Evolutionary conservation across 2,329 filamentous ascomycete species (phyloP).

Genomic region (Akanthomyces dipterigenus): DNA sequence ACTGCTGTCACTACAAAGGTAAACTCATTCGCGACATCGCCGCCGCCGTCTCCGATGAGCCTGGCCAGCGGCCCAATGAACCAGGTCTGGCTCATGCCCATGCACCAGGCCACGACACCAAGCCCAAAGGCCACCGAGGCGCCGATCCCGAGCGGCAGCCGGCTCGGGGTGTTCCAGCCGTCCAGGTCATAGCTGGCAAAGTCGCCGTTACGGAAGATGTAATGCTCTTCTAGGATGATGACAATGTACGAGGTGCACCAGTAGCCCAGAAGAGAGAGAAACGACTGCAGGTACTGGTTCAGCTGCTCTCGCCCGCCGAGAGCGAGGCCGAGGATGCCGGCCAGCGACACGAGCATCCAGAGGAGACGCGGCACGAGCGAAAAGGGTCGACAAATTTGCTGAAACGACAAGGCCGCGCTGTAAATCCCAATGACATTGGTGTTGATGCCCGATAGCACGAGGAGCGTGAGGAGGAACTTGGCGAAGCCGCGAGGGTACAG

Average conservation of each 20-base stretch:
- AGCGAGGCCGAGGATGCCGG: conserved; percentile 34
- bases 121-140: conserved; percentile 35
- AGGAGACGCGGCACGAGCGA: conserved; percentile 33
- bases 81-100: conserved; percentile 51
- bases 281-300: conserved; percentile 36
- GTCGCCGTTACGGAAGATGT: conserved; percentile 34
- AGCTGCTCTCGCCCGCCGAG: conserved; percentile 34
- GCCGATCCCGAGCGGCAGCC: conserved; percentile 35
- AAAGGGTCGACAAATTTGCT: conserved; percentile 31
- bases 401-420: conserved; percentile 32
- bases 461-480: conserved; percentile 33
- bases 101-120: conserved; percentile 40
- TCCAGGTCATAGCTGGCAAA: conserved; percentile 34
- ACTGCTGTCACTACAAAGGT: conserved; percentile 38
- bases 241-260: conserved; percentile 37
- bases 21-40: conserved; percentile 42
- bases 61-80: conserved; percentile 48
- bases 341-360: conserved; percentile 33
- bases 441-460: conserved; percentile 31
- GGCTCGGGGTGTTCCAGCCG: conserved; percentile 37
- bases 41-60: conserved; percentile 50
- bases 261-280: conserved; percentile 38
- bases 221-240: conserved; percentile 35
- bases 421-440: conserved; percentile 33
- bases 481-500: conserved; percentile 39